phyloP scores from a whole-genome alignment of 257 asterid species.

The Nicotiana tabacum region DNA sequence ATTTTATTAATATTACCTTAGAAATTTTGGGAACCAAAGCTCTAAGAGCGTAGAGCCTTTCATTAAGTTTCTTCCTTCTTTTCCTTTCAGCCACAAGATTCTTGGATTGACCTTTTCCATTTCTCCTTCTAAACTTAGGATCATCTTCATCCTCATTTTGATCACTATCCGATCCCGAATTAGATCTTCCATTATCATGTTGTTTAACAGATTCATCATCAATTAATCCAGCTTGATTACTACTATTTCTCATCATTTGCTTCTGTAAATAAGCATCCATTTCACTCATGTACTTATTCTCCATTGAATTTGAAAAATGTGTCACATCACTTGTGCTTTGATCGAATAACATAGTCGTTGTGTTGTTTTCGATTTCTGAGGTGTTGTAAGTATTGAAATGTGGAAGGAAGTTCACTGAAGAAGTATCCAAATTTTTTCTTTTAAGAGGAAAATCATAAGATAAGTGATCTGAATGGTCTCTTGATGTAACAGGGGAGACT shows the following conservation, averaged over 20 bases:
- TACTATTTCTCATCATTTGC: constrained; percentile 29
- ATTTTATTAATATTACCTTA: constrained; percentile 37
- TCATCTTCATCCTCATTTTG: constrained; percentile 70
- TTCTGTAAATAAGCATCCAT: constrained; percentile 25
- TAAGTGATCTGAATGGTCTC: constrained; percentile 6
- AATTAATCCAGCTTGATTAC: constrained; percentile 28
- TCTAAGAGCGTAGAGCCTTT: constrained; percentile 71
- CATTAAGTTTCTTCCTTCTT: constrained; percentile 84
- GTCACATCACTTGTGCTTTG: constrained; percentile 20
- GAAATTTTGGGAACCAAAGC: constrained; percentile 85
- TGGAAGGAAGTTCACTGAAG: constrained; percentile 12
- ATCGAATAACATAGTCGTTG: constrained; percentile 2
- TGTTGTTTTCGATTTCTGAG: constrained; percentile 2
- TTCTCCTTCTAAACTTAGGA: constrained; percentile 48
- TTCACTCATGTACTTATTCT: constrained; percentile 20
- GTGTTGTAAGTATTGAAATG: not conserved
- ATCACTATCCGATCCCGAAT: constrained; percentile 53
- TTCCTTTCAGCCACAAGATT: constrained; percentile 82
- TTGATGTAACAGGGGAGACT: constrained; percentile 4
- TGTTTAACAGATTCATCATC: constrained; percentile 45
- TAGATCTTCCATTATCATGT: constrained; percentile 49
- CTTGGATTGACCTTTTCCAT: constrained; percentile 68
- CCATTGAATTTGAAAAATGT: constrained; percentile 25
- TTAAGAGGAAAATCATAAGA: constrained; percentile 14
- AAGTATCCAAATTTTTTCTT: not conserved